Percentiles rank a stretch among this genome's conserved stretches.
These are phyloP conservation scores for Kwoniella sp. DNA, from an alignment of 768 basidiomycete species.

Conservation along the genomic window DNA sequence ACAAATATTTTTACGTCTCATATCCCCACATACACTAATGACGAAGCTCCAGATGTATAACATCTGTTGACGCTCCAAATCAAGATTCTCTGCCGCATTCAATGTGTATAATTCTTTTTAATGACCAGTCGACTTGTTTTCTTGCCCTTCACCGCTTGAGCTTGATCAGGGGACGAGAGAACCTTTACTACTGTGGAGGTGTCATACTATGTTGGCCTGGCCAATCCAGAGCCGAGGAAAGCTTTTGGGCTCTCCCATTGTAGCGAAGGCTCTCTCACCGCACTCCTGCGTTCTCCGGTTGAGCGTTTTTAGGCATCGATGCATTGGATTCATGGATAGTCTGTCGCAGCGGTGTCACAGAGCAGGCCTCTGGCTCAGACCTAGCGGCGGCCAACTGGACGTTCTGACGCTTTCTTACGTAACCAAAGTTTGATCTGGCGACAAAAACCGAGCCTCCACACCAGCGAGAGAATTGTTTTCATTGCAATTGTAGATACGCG, in stretches of 20 bases:
- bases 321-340: too few relatives aligned
- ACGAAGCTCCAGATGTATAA: not conserved
- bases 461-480: slow-evolving; percentile 7
- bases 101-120: slow-evolving; percentile 8
- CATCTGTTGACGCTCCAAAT: not conserved
- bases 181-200: too few relatives aligned
- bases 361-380: too few relatives aligned
- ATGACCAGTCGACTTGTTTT: slow-evolving; percentile 3
- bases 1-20: slow-evolving; percentile 6
- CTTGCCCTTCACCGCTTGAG: not conserved
- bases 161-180: not conserved
- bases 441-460: not conserved
- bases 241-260: too few relatives aligned
- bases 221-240: too few relatives aligned
- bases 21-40: not conserved
- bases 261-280: too few relatives aligned
- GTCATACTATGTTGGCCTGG: too few relatives aligned
- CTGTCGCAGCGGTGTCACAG: too few relatives aligned
- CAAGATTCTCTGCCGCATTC: not conserved
- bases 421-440: not conserved
- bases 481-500: not conserved
- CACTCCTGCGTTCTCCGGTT: too few relatives aligned
- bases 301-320: too few relatives aligned
- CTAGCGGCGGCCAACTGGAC: too few relatives aligned
- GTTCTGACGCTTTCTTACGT: too few relatives aligned